Conservation (phyloP, 305 asterid species). For the Striga hermonthica region DNA sequence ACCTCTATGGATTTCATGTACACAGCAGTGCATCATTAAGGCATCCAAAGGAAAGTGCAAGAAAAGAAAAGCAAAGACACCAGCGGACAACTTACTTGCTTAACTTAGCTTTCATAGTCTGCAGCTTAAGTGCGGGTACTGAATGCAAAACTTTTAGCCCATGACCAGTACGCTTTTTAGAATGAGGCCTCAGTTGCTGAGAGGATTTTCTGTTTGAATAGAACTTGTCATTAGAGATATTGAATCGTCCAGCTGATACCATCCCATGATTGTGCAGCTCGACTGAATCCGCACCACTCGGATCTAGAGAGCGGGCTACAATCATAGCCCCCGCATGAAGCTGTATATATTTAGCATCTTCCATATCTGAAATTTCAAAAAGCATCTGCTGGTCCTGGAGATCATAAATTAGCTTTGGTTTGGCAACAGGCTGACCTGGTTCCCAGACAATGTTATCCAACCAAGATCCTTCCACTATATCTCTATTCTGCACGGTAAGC, state of each 20-base stretch:
- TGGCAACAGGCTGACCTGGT: conserved; percentile 53
- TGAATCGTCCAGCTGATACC: conserved; percentile 67
- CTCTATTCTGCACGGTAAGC: conserved; percentile 72
- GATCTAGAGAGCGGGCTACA: conserved; percentile 56
- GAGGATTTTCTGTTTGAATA: conserved; percentile 90
- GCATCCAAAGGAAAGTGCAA: conserved; percentile 24
- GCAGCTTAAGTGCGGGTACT: conserved; percentile 92
- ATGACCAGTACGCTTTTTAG: conserved; percentile 88
- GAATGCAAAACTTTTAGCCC: conserved; percentile 95
- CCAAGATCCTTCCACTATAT: conserved; percentile 84
- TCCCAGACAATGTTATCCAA: conserved; percentile 86
- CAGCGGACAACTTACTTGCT: conserved; percentile 68
- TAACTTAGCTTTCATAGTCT: conserved; percentile 90
- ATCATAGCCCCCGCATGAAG: conserved; percentile 98
- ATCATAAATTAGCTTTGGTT: conserved; percentile 85
- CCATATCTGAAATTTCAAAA: conserved; percentile 76
- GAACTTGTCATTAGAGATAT: conserved; percentile 92
- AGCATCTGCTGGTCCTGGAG: conserved; percentile 99
- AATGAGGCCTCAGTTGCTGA: conserved; percentile 88
- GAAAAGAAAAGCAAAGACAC: conserved; percentile 28
- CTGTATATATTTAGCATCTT: conserved; percentile 59
- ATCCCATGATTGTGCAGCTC: conserved; percentile 70
- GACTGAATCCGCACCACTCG: conserved; percentile 54
- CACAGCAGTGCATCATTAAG: conserved; percentile 24
- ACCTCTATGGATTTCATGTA: conserved; percentile 10